Percentiles rank a stretch among this genome's conserved stretches.
These are phyloP conservation scores for Termitomyces sp. DNA, from an alignment of 1,284 basidiomycete species.

Conservation along the genomic window DNA sequence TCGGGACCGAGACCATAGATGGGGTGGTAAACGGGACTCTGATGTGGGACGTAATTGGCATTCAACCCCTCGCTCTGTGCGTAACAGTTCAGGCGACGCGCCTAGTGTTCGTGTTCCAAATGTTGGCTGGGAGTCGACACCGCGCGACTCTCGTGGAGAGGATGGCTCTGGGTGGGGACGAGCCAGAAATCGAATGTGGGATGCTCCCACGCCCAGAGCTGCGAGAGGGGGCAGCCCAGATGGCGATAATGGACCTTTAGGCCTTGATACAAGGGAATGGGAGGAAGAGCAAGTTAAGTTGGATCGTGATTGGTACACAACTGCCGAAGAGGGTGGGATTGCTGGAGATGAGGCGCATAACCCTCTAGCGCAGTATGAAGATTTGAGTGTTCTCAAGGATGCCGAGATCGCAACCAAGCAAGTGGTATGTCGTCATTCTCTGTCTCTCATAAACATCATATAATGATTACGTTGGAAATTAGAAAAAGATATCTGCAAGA, in stretches of 20 bases:
- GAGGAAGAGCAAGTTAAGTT: slow-evolving; percentile 88
- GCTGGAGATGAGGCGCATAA: slow-evolving; percentile 90
- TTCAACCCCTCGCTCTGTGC: slow-evolving; percentile 64
- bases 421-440: slow-evolving; percentile 41
- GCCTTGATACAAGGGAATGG: slow-evolving; percentile 79
- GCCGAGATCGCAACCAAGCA: slow-evolving; percentile 78
- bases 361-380: slow-evolving; percentile 89
- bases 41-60: slow-evolving; percentile 49
- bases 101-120: slow-evolving; percentile 87
- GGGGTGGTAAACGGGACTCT: slow-evolving; percentile 29
- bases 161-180: slow-evolving; percentile 51
- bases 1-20: slow-evolving; percentile 46
- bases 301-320: slow-evolving; percentile 93
- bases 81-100: slow-evolving; percentile 44
- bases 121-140: slow-evolving; percentile 87
- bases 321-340: slow-evolving; percentile 81
- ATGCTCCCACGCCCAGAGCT: slow-evolving; percentile 78
- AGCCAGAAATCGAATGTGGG: slow-evolving; percentile 68
- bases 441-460: neutral
- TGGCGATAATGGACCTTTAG: slow-evolving; percentile 51
- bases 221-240: slow-evolving; percentile 60
- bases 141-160: slow-evolving; percentile 49
- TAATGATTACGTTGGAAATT: neutral
- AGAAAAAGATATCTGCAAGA: slow-evolving; percentile 84
- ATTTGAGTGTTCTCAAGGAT: slow-evolving; percentile 67